Evolutionary conservation across 352 stramenopile species (phyloP).

Genomic region (Phytophthora tubulina): DNA sequence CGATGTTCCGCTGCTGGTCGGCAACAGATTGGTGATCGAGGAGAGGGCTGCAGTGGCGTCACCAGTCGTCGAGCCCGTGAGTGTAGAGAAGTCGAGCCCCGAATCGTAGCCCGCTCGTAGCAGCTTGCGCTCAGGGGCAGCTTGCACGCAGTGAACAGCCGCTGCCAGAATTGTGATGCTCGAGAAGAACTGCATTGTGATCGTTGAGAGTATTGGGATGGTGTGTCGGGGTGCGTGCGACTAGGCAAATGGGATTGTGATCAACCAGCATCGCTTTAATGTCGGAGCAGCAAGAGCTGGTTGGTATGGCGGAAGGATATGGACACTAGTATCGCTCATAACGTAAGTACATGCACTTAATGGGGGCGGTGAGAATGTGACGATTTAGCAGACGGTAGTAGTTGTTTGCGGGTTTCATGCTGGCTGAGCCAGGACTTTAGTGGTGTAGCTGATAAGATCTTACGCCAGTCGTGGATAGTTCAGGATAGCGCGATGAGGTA

Average conservation of each 20-base stretch:
- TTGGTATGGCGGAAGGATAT: not conserved
- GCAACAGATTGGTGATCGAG: constrained; percentile 7
- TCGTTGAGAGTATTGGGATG: not conserved
- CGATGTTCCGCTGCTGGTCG: constrained; percentile 3
- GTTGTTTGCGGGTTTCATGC: not conserved
- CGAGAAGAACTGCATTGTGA: constrained; percentile 5
- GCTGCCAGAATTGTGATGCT: constrained; percentile 8
- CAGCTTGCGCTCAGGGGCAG: constrained; percentile 15
- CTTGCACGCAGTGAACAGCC: constrained; percentile 9
- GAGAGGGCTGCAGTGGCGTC: not conserved
- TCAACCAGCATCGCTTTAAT: not conserved
- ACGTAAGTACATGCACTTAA: not conserved
- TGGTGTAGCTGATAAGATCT: not conserved
- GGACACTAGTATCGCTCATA: not conserved
- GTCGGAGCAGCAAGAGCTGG: not conserved
- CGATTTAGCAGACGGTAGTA: not conserved
- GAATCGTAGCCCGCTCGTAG: constrained; percentile 2
- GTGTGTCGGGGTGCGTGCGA: not conserved
- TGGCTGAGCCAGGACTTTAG: not conserved
- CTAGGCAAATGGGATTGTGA: not conserved
- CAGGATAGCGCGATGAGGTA: not conserved
- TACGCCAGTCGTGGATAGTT: not conserved
- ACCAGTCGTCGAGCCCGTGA: not conserved
- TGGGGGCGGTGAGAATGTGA: not conserved
- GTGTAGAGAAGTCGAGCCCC: constrained; percentile 8